Evolutionary conservation across 768 basidiomycete genomes (phyloP), one percentile per base, ranked within the genome.

Genomic region (Suillus occidentalis): DNA sequence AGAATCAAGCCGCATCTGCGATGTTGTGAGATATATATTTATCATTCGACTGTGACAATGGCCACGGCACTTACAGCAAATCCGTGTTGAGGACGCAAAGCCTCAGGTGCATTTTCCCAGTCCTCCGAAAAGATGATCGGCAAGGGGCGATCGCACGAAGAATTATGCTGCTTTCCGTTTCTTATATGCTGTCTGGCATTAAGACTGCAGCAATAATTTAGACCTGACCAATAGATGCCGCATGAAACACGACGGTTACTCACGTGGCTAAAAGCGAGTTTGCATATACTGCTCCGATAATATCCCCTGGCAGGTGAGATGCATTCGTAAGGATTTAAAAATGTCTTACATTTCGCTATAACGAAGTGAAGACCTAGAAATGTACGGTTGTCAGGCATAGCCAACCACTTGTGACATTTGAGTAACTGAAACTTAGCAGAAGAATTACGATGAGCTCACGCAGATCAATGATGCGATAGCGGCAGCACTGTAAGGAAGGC

Each of bases 231-330:
- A 36, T 8, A 7, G 34, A 36, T 36, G 34, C 34, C 16, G 37
- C 37, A 39, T 39, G 8, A 39, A 9, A 28, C 37, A 34, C 20
- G 42, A 42, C 1, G 14, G 16, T 6, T 39, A 66, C 73, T 6
- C 61, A 74, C 73, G 67, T 74, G 18, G 73, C 73, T 43, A 73
- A 66, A 18, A 73, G 50, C 13, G 67, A 74, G 25, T 74, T 74
- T 50, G 72, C 72, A 12, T 73, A 67, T 16, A 73, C 72, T 73
- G 40, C 6, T 8, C 12, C 28, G 40, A 25, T 2, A 10, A 14
- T n/a, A 10, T 61, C 43, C 50, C 16, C 16, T 18, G 18, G 18
- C 6, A 39, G 20, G 34, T 2, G 9, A 18, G 25, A 47, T 20
- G 25, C 5, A 34, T 13, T 10, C 3, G 36, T 2, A 10, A 37